A percentile compares a stretch with the other conserved stretches of the same genome.
phyloP scores from a whole-genome alignment of 495 filamentous ascomycete species.

The Penicillium diatomitis region DNA sequence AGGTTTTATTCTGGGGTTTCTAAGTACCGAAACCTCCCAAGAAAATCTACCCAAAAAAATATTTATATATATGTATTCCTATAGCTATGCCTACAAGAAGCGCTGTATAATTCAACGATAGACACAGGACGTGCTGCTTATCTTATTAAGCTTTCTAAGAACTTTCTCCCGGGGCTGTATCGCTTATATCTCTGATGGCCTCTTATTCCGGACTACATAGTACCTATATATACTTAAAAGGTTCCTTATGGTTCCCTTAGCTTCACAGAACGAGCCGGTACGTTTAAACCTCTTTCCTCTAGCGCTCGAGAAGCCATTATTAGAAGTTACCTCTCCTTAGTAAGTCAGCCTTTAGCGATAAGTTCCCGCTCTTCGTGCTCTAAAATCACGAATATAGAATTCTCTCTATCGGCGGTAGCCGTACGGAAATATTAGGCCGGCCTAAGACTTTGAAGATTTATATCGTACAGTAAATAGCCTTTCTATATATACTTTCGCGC shows the following conservation, averaged over 20 bases:
- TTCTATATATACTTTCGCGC: too few species aligned
- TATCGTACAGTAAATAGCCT: not conserved
- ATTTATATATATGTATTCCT: not conserved
- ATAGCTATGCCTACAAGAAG: conserved; percentile 1
- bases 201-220: not conserved
- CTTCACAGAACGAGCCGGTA: not conserved
- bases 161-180: not conserved
- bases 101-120: conserved; percentile 2
- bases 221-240: not conserved
- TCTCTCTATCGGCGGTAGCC: conserved; percentile 17
- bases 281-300: conserved; percentile 1
- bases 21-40: not conserved
- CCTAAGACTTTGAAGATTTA: conserved; percentile 13
- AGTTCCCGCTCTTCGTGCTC: conserved; percentile 2
- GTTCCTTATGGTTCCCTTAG: not conserved
- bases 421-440: conserved; percentile 23
- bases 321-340: conserved; percentile 1
- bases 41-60: not conserved
- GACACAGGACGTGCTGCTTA: conserved; percentile 1
- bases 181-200: not conserved
- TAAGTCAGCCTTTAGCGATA: not conserved
- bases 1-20: not conserved
- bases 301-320: conserved; percentile 2
- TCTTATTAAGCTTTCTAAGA: conserved; percentile 1
- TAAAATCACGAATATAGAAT: conserved; percentile 12